phyloP scores from a whole-genome alignment of 257 asterid species.

The Coffea eugenioides region DNA sequence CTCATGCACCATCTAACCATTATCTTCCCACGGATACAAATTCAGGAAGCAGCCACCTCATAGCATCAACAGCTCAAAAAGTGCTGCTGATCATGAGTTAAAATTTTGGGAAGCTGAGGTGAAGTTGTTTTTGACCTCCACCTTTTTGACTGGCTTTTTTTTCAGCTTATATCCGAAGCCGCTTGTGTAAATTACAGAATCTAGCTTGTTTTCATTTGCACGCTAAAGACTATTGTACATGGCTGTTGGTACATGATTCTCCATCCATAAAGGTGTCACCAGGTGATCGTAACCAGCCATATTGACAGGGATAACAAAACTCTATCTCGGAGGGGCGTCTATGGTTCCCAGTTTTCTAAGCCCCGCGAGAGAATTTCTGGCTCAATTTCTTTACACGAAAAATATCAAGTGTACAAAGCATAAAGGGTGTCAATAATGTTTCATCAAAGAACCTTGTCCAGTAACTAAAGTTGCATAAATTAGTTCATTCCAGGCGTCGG shows the following conservation, averaged over 20 bases:
- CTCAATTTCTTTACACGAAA: neutral
- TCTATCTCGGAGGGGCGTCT: neutral
- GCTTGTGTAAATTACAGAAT: neutral
- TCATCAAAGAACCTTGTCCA: slow-evolving; percentile 26
- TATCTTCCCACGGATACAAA: neutral
- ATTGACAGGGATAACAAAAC: neutral
- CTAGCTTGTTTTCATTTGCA: neutral
- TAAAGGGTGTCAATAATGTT: slow-evolving; percentile 17
- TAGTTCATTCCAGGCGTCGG: slow-evolving; percentile 97
- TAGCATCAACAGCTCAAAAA: neutral
- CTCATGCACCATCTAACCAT: too few species aligned
- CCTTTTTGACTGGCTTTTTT: neutral
- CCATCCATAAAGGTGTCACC: neutral
- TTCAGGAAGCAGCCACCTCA: neutral
- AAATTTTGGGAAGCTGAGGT: neutral
- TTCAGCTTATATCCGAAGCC: neutral
- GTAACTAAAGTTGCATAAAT: slow-evolving; percentile 67
- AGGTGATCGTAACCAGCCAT: neutral
- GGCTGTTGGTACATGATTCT: neutral
- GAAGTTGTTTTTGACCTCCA: neutral
- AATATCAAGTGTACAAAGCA: neutral
- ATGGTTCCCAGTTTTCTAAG: neutral
- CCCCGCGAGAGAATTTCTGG: neutral
- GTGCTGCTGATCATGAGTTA: neutral
- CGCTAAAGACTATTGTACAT: neutral